Evolutionary conservation across 768 basidiomycete species (phyloP), one percentile per base, ranked within the genome.

Genomic region (Roridomyces roridus): DNA sequence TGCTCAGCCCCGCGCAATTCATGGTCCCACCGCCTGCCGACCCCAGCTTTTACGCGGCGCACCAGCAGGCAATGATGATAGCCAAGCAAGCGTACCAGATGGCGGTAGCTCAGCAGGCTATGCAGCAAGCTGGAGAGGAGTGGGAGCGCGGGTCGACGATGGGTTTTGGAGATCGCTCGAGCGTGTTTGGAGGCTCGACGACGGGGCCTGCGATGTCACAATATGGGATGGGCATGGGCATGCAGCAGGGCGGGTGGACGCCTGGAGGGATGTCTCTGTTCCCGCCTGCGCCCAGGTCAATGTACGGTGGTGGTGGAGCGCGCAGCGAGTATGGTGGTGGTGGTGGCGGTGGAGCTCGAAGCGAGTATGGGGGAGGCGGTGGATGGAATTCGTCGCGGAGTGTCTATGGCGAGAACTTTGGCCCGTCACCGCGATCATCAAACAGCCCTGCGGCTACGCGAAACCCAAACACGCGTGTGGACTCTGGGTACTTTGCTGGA

Each of bases 31-130:
- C 77, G 47, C 78, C 73, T 56, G 67, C 79, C 7, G 88, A 92
- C 62, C 84, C 86, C 17, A 71, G 68, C 18, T 85, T 84, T 68
- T 60, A 91, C 26, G 85, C 79, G 5, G 92, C 91, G 17, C 93
- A 95, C 69, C 92, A 94, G 68, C 91, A 92, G 55, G 93, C 93
- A 3, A 91, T 95, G 84, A 75, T 92, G 75, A 74, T 80, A 51
- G 93, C 93, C 48, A 94, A 94, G 71, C 93, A 94, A 70, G 86
- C 92, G 4, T 95, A 92, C 67, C 93, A 94, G 71, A 85, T 90
- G 78, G 89, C 93, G 3, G 89, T 95, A 39, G 93, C 93, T 6
- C 93, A 93, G 70, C 93, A 94, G 62, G 93, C 93, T 5, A 88
- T 94, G 83, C 88, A 86, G 8, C 85, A 87, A 8, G 93, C 93